A percentile compares a stretch with the other conserved stretches of the same genome.
Evolutionary conservation across 371 early-diverging fungal genomes (phyloP).

Genomic region (Choanephora cucurbitarum): DNA sequence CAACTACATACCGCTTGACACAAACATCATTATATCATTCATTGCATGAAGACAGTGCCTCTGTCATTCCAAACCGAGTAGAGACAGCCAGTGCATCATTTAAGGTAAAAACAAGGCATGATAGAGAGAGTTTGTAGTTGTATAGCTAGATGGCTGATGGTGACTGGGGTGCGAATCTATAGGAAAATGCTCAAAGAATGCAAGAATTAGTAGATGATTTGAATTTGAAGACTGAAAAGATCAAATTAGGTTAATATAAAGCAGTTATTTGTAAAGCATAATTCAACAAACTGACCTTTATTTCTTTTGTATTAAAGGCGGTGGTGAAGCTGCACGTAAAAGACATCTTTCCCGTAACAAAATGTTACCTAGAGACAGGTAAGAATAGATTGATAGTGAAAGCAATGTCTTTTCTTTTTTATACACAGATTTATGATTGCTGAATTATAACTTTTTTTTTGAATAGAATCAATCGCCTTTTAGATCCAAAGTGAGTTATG

Average conservation of each 20-base stretch:
- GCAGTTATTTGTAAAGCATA: too few relatives aligned
- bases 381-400: conserved; percentile 18
- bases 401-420: too few relatives aligned
- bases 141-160: too few relatives aligned
- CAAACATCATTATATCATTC: conserved; percentile 28
- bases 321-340: conserved; percentile 87
- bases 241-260: conserved; percentile 77
- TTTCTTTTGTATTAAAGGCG: conserved; percentile 79
- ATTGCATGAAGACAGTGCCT: conserved; percentile 43
- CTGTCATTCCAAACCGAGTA: conserved; percentile 53
- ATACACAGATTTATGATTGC: too few relatives aligned
- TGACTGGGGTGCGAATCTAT: too few relatives aligned
- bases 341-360: conserved; percentile 89
- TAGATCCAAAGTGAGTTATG: conserved; percentile 79
- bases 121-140: too few relatives aligned
- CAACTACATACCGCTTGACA: too few relatives aligned
- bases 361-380: conserved; percentile 93
- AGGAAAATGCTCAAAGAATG: conserved; percentile 90
- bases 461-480: conserved; percentile 76
- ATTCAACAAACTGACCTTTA: conserved; percentile 5
- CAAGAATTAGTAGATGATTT: conserved; percentile 75
- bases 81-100: conserved; percentile 82
- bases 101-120: conserved; percentile 56
- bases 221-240: conserved; percentile 68
- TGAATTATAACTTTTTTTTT: conserved; percentile 3